Evolutionary conservation across 129 eudicot genomes (phyloP), one percentile per base, ranked within the genome.

Genomic region (Gnaphalium uliginosum): DNA sequence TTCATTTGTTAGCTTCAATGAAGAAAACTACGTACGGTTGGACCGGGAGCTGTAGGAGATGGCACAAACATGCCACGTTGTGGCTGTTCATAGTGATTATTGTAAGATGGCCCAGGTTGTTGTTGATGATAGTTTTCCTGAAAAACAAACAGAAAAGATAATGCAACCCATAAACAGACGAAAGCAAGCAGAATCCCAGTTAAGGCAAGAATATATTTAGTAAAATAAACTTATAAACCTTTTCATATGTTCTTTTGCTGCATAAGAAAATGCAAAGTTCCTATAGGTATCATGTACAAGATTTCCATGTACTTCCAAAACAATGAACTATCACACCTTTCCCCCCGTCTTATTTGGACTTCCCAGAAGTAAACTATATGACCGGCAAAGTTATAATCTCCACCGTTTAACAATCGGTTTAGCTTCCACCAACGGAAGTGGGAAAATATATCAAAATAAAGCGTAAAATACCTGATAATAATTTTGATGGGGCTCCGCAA

Each of bases 51-150:
- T 68, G 89, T 72, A 25, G 81, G 89, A 51, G 95, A 61, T 74
- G 98, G 98, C 41, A 93, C 83, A 85, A 93, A 93, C 54, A 91
- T 77, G 33, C 7, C 2, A 23, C 7, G 18, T 61, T 11, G 81
- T 51, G 82, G 82, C 26, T 87, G 82, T 73, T 86, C 96, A 78
- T 81, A 86, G 51, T 76, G 87, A 41, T 76, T 69, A 74, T 92
- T 85, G 83, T 85, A 83, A 48, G 85, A 73, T 69, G 84, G 66
- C 72, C 26, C 86, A 71, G 78, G 69, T 80, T 86, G 96, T 60
- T 61, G 66, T 61, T 25, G 66, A 71, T 81, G 66, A 68, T 83
- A 86, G 58, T 74, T 83, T 51, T 83, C 92, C 46, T 66, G 82
- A 65, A 53, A 1, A 53, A 53, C 59, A 53, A 39, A 39, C 46